A percentile compares a stretch with the other conserved stretches of the same genome.
These are phyloP conservation scores for Tricharina praecox DNA, from an alignment of 495 filamentous ascomycete species.

Conservation along the genomic window DNA sequence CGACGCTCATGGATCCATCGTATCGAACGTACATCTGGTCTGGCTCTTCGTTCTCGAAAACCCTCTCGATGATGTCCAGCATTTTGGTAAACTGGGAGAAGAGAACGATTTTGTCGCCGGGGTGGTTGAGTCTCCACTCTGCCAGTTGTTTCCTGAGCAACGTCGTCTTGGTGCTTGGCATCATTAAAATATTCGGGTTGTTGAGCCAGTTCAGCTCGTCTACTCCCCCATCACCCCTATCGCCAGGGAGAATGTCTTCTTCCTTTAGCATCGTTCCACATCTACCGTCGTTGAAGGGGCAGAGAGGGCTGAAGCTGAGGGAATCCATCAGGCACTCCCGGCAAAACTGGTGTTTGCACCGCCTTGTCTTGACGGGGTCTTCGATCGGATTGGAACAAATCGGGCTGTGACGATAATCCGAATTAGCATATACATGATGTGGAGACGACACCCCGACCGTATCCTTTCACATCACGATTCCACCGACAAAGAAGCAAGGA, in stretches of 20 bases:
- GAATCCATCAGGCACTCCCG: slow-evolving; percentile 10
- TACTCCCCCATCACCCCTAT: too few relatives aligned
- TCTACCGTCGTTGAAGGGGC: slow-evolving; percentile 1
- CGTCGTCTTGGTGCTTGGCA: slow-evolving; percentile 11
- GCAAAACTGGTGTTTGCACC: slow-evolving; percentile 15
- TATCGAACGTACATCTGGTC: slow-evolving; percentile 2
- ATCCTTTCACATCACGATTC: too few relatives aligned
- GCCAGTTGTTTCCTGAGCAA: slow-evolving; percentile 11
- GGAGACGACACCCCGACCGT: too few relatives aligned
- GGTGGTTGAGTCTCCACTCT: slow-evolving; percentile 14
- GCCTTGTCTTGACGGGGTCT: slow-evolving; percentile 6
- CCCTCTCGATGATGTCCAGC: slow-evolving; percentile 25
- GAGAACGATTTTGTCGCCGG: slow-evolving; percentile 15
- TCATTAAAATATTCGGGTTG: too few relatives aligned
- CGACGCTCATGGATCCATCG: slow-evolving; percentile 18
- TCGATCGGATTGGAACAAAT: slow-evolving; percentile 12
- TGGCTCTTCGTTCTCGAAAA: slow-evolving; percentile 25
- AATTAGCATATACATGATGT: too few relatives aligned
- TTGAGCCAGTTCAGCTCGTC: too few relatives aligned
- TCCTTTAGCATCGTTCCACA: background rate
- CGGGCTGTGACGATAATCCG: too few relatives aligned
- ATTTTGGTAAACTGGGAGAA: slow-evolving; percentile 23
- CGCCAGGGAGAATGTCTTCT: too few relatives aligned
- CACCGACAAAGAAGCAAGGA: too few relatives aligned
- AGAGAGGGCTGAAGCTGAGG: background rate